Evolutionary conservation across 768 basidiomycete species (phyloP).

Genomic region (Tephrocybe rancida): DNA sequence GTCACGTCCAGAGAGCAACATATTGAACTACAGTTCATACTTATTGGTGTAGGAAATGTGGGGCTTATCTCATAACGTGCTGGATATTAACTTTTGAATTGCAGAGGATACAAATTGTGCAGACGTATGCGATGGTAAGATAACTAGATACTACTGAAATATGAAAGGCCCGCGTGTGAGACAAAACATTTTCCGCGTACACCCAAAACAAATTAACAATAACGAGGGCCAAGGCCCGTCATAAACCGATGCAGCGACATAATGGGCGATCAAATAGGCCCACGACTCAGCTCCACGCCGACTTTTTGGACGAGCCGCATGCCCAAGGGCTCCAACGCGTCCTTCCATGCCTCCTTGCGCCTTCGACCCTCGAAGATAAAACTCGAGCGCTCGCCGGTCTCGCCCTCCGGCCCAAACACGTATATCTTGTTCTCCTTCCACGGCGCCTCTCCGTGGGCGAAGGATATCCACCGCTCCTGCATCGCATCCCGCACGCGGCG

Average conservation of each 20-base stretch:
- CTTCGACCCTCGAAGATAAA: slow-evolving; percentile 69
- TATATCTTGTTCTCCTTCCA: slow-evolving; percentile 73
- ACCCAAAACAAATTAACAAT: not conserved
- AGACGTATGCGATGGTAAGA: too few species aligned
- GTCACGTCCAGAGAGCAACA: too few species aligned
- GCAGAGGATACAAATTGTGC: too few species aligned
- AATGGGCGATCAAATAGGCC: slow-evolving; percentile 38
- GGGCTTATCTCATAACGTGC: too few species aligned
- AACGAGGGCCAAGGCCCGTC: not conserved
- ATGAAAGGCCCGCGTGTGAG: too few species aligned
- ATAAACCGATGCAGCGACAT: not conserved
- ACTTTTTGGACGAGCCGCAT: slow-evolving; percentile 69
- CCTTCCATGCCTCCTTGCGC: slow-evolving; percentile 60
- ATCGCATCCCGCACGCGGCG: slow-evolving; percentile 68
- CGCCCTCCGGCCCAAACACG: slow-evolving; percentile 84
- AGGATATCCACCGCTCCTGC: slow-evolving; percentile 75
- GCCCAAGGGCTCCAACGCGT: slow-evolving; percentile 70
- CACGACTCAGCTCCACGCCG: slow-evolving; percentile 73
- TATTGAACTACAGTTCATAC: too few species aligned
- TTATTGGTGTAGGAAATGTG: too few species aligned
- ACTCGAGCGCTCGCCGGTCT: slow-evolving; percentile 70
- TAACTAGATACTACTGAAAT: too few species aligned
- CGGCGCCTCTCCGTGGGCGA: slow-evolving; percentile 73
- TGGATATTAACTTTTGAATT: too few species aligned
- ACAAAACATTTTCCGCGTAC: not conserved